These are phyloP conservation scores for Klebsormidium nitens DNA, from an alignment of 139 green algal genomes.

Conservation along the genomic window DNA sequence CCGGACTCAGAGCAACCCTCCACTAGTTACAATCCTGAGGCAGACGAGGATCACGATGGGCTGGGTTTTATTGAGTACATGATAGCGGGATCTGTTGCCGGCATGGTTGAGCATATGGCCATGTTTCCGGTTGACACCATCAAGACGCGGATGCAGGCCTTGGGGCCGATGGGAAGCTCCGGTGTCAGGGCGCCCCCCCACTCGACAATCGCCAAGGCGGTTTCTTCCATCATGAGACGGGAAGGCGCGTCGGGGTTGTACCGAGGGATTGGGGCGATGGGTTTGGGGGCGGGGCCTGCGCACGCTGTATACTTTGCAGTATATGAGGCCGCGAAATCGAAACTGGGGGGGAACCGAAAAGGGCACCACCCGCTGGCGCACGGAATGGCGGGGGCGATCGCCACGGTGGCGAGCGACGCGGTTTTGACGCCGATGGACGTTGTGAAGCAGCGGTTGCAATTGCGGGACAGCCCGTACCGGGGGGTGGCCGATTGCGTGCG, in stretches of 20 bases:
- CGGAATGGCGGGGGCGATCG: conserved; percentile 58
- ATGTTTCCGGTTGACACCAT: conserved; percentile 98
- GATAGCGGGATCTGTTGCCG: conserved; percentile 46
- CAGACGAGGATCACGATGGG: conserved; percentile 26
- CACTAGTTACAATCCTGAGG: no score
- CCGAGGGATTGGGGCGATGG: conserved; percentile 41
- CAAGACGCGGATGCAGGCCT: conserved; percentile 94
- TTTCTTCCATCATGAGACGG: no score
- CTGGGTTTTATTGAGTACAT: conserved; percentile 25
- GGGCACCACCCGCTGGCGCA: conserved; percentile 40
- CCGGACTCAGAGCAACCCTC: no score
- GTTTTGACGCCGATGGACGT: conserved; percentile 87
- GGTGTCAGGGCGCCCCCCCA: conserved; percentile 7
- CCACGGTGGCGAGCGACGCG: conserved; percentile 79
- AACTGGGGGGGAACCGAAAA: conserved; percentile 92
- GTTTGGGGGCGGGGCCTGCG: conserved; percentile 68
- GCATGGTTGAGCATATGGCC: conserved; percentile 85
- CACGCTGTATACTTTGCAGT: conserved; percentile 93
- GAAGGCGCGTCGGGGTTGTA: conserved; percentile 47
- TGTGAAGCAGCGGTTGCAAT: conserved; percentile 81
- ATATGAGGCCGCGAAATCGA: conserved; percentile 87
- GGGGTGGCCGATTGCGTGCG: conserved; percentile 21
- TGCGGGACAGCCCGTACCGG: conserved; percentile 40
- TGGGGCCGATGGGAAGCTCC: background rate
- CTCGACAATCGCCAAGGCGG: no score